Evolutionary conservation across 306 rosid genomes (phyloP).

Genomic region (Dryas octopetala): DNA sequence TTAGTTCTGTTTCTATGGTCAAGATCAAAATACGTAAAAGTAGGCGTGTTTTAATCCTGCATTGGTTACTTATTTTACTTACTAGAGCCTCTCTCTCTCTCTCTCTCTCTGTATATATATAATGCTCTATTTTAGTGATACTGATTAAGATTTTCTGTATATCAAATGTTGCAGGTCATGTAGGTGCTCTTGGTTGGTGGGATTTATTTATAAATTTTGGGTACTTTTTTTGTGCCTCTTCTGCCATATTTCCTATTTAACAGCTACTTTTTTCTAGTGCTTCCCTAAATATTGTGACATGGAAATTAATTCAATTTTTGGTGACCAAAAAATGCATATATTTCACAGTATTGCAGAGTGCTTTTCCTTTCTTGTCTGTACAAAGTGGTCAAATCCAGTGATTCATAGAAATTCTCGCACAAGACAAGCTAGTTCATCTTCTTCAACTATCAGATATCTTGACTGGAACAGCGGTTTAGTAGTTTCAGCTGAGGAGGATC

Average conservation of each 20-base stretch:
- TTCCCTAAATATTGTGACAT: conserved; percentile 26
- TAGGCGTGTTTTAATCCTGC: no score
- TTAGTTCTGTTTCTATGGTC: no score
- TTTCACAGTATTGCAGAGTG: conserved; percentile 84
- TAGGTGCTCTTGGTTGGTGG: conserved; percentile 98
- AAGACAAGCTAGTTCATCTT: conserved; percentile 79
- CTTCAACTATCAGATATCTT: conserved; percentile 73
- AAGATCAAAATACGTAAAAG: no score
- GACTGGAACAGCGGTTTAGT: conserved; percentile 81
- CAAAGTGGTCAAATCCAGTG: conserved; percentile 98
- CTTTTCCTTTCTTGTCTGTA: conserved; percentile 97
- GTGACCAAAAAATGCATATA: neutral
- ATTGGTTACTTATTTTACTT: no score
- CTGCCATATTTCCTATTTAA: conserved; percentile 21
- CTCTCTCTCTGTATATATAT: no score
- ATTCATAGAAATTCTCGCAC: conserved; percentile 69
- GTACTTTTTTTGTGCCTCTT: conserved; percentile 41
- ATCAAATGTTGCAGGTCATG: conserved; percentile 59
- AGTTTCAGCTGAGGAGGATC: conserved; percentile 76
- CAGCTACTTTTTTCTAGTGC: conserved; percentile 17
- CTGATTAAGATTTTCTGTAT: conserved; percentile 20
- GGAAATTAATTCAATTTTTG: conserved; percentile 25
- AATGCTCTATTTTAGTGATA: neutral
- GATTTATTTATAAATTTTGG: conserved; percentile 93
- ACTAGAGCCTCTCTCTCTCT: no score